These are phyloP conservation scores for Globisporangium paroecandrum DNA, from an alignment of 352 stramenopile genomes.

Conservation along the genomic window DNA sequence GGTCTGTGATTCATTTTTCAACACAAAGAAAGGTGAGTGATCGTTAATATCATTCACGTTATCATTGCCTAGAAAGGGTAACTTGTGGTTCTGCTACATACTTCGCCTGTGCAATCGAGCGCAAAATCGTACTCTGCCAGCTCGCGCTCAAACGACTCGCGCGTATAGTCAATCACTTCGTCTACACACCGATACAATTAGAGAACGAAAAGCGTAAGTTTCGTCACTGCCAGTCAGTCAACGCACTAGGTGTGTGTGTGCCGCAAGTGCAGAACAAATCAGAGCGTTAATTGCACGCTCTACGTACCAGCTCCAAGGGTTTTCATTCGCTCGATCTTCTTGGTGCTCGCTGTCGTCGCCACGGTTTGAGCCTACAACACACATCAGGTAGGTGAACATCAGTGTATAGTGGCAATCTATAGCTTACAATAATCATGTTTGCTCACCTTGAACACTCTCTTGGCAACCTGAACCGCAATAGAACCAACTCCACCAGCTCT, in stretches of 20 bases:
- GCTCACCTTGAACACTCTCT: conserved; percentile 67
- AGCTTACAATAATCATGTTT: background rate
- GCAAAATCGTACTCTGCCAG: conserved; percentile 74
- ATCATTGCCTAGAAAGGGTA: too few species aligned
- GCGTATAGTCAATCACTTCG: conserved; percentile 67
- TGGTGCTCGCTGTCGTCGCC: conserved; percentile 62
- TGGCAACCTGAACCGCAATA: conserved; percentile 73
- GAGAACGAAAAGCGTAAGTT: too few species aligned
- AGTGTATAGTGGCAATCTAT: background rate
- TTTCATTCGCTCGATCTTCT: conserved; percentile 65
- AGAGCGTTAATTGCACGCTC: background rate
- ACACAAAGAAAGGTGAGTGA: background rate
- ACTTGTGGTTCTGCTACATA: conserved; percentile 16
- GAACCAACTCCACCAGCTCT: conserved; percentile 68
- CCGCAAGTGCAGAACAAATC: background rate
- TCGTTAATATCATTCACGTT: too few species aligned
- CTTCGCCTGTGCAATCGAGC: conserved; percentile 73
- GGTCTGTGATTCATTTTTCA: conserved; percentile 10
- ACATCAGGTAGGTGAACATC: background rate
- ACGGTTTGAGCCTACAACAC: conserved; percentile 47
- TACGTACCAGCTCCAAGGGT: conserved; percentile 41
- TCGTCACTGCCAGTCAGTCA: background rate
- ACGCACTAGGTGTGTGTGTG: background rate
- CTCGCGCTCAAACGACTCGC: conserved; percentile 62
- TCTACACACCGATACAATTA: conserved; percentile 20